Conservation (phyloP, 352 stramenopile species). For the Globisporangium paddicum region DNA sequence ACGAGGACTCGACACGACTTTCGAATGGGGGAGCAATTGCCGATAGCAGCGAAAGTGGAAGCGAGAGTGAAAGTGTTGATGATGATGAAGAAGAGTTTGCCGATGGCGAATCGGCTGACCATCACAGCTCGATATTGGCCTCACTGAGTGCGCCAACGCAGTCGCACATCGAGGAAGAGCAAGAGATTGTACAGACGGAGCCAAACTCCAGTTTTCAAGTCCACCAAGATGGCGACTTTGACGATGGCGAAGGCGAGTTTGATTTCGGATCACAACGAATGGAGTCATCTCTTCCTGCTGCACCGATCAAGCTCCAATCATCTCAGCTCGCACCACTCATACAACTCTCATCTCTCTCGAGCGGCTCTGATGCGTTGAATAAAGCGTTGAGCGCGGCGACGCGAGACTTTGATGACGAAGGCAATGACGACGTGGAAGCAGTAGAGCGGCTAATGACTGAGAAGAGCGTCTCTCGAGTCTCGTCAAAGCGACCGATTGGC, state of each 20-base stretch:
- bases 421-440: constrained; percentile 17
- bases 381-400: constrained; percentile 3
- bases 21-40: not conserved
- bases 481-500: not conserved
- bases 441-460: constrained; percentile 13
- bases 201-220: not conserved
- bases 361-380: constrained; percentile 6
- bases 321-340: not conserved
- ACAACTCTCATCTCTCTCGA: not conserved
- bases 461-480: too few relatives aligned
- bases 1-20: not conserved
- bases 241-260: constrained; percentile 1
- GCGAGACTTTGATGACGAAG: constrained; percentile 17
- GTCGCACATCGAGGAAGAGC: not conserved
- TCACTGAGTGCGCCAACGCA: not conserved
- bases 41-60: not conserved
- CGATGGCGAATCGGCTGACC: not conserved
- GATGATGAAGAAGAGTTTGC: not conserved
- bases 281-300: constrained; percentile 2
- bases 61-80: not conserved
- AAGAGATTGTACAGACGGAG: not conserved
- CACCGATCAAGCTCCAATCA: constrained; percentile 1
- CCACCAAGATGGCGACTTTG: not conserved
- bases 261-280: not conserved
- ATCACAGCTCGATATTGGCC: not conserved